phyloP scores from a whole-genome alignment of 2,329 filamentous ascomycete genomes.

The Fusarium avenaceum region DNA sequence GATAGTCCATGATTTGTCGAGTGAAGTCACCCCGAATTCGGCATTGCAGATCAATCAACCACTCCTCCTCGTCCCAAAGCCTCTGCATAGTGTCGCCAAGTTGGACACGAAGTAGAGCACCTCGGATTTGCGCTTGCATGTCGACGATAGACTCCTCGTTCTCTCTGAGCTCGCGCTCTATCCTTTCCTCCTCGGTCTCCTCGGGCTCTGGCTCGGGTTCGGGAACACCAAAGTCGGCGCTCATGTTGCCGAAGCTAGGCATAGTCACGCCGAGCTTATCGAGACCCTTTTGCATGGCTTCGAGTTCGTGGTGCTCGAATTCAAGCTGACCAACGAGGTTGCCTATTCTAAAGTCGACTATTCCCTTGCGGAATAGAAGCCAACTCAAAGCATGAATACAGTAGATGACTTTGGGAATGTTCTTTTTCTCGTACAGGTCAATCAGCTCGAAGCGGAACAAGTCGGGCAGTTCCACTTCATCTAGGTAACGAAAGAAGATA shows the following conservation, averaged over 20 bases:
- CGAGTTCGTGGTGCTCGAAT: constrained; percentile 97
- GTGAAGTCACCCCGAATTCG: constrained; percentile 89
- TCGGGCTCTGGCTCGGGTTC: constrained; percentile 82
- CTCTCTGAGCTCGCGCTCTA: constrained; percentile 84
- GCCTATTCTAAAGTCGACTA: constrained; percentile 95
- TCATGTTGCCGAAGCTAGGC: constrained; percentile 98
- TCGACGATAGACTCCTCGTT: constrained; percentile 80
- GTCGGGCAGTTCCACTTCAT: constrained; percentile 92
- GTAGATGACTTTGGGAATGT: constrained; percentile 98
- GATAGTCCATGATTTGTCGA: constrained; percentile 85
- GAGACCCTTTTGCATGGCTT: constrained; percentile 95
- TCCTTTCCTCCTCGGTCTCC: constrained; percentile 91
- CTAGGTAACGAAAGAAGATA: constrained; percentile 93
- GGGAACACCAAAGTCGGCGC: constrained; percentile 87
- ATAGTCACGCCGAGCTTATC: constrained; percentile 96
- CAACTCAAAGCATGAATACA: constrained; percentile 98
- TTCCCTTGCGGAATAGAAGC: constrained; percentile 95
- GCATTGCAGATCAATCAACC: constrained; percentile 85
- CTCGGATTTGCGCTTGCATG: constrained; percentile 87
- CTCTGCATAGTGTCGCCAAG: constrained; percentile 88
- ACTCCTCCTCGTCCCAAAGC: constrained; percentile 87
- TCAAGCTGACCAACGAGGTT: constrained; percentile 96
- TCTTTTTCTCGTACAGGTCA: constrained; percentile 99
- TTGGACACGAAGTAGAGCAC: constrained; percentile 80
- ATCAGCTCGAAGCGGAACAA: constrained; percentile 97